Conservation (phyloP, 1,284 basidiomycete genomes). For the Cystobasidium slooffiae region DNA sequence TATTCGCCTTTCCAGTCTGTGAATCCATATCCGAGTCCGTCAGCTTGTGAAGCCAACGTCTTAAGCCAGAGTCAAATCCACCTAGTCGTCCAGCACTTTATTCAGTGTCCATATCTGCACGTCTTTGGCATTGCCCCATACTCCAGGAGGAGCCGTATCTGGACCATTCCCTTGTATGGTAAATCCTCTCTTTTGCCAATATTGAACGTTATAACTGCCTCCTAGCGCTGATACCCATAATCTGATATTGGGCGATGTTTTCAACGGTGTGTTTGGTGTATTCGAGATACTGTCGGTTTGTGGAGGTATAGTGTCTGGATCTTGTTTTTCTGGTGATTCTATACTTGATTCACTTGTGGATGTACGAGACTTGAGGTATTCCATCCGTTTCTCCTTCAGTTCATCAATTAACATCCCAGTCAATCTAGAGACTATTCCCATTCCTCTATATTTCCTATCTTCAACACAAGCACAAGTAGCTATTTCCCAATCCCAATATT, state of each 20-base stretch:
- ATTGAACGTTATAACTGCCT: slow-evolving; percentile 5
- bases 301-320: neutral
- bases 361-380: too few species aligned
- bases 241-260: neutral
- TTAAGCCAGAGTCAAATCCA: too few species aligned
- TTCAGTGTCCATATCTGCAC: slow-evolving; percentile 26
- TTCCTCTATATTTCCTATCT: slow-evolving; percentile 18
- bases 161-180: neutral
- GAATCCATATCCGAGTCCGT: too few species aligned
- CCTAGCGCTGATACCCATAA: slow-evolving; percentile 33
- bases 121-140: slow-evolving; percentile 21
- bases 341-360: too few species aligned
- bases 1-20: too few species aligned
- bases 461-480: slow-evolving; percentile 13
- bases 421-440: slow-evolving; percentile 10
- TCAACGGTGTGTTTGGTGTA: neutral
- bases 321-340: too few species aligned
- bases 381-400: neutral
- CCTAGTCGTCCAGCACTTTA: neutral
- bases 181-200: slow-evolving; percentile 25
- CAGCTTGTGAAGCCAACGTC: too few species aligned
- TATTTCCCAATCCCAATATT: slow-evolving; percentile 27
- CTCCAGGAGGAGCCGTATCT: slow-evolving; percentile 13
- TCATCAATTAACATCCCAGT: slow-evolving; percentile 5
- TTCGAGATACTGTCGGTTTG: neutral